Base-by-base conservation (phyloP, 225 moss, liverwort and hornwort genomes). In the Bryum argenteum region DNA sequence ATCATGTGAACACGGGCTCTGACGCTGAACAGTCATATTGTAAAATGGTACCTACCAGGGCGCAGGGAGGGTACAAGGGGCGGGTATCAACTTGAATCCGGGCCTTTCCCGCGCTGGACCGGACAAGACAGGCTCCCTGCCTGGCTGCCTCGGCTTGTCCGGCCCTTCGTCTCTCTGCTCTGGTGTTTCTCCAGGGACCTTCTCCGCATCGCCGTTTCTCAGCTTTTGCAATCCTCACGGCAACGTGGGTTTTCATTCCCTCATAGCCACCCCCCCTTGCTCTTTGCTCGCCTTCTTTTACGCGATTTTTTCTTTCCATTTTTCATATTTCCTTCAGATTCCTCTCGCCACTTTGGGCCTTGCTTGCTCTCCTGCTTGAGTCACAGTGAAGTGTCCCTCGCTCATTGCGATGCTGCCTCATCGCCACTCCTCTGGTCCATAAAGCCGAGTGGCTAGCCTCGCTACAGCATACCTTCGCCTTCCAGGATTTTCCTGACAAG, bases 141-240 rank as follows among this genome's bases (percentile, higher is more conserved):
- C 74, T 68, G 45, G 33, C 33, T 33, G 33, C 5, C 33, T 33
- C 48, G 48, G 48, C 48, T 48, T 48, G 80, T 75, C 71, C 63
- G 82, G 82, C 71, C 65, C 77, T 53, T 72, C 61, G 66, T 73
- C 70, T 78, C 74, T 77, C 72, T 64, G 71, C 47, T 72, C 16
- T 33, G 73, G 17, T 19, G 52, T 33, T 33, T 33, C 2, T 5
- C 33, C 5, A 14, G 62, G 26, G 78, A 75, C 76, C 69, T 81
- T 73, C 74, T 66, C 70, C 56, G 57, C 75, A 78, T 74, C 82
- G 66, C 74, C 66, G 59, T 74, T 75, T 78, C 78, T 39, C 78
- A 67, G 66, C 67, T 71, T 63, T 67, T 45, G 75, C 52, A 66
- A 71, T 82, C 71, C 71, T 62, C 63, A 22, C 71, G 48, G 28